Evolutionary conservation across 2,329 filamentous ascomycete genomes (phyloP), one percentile per base, ranked within the genome.

Genomic region (Diaporthe ampelina): DNA sequence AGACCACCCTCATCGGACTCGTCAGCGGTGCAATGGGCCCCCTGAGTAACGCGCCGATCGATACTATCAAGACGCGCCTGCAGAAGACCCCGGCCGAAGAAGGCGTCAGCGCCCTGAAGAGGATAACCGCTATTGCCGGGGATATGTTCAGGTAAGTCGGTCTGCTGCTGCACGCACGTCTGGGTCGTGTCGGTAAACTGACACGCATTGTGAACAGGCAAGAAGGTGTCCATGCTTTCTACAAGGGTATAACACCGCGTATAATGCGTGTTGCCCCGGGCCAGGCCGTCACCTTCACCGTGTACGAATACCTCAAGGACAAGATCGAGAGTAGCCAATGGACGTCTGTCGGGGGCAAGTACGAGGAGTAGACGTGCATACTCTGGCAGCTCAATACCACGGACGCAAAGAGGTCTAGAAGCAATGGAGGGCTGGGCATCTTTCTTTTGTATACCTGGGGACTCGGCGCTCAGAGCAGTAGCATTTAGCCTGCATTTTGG

Each of bases 251-350:
- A 85, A 99, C 97, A 61, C 97, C 97, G 9, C 91, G 97, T 79
- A 94, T 99, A 79, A 98, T 98, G 95, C 92, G 97, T 81, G 97
- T 99, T 71, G 97, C 97, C 35, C 97, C 97, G 10, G 97, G 97
- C 61, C 97, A 99, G 87, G 97, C 91, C 74, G 91, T 93, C 72
- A 93, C 91, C 4, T 93, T 93, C 75, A 93, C 91, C 84, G 93
- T 95, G 78, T 95, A 95, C 83, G 94, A 95, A 83, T 95, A 82
- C 82, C 85, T 95, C 75, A 94, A 92, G 85, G 90, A 92, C 75
- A 92, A 91, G 84, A 84, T 95, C 77, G 94, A 95, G 85, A 87
- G 85, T 80, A 92, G 90, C 80, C 89, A 91, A 76, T 82, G 90
- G 24, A 85, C 90, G 52, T 84, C 93, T 61, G 86, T 87, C 24